Percentiles rank a stretch among this genome's conserved stretches.
Conservation (phyloP, 805 yeast genomes). For the baker's yeast (Saccharomyces cerevisiae) region DNA sequence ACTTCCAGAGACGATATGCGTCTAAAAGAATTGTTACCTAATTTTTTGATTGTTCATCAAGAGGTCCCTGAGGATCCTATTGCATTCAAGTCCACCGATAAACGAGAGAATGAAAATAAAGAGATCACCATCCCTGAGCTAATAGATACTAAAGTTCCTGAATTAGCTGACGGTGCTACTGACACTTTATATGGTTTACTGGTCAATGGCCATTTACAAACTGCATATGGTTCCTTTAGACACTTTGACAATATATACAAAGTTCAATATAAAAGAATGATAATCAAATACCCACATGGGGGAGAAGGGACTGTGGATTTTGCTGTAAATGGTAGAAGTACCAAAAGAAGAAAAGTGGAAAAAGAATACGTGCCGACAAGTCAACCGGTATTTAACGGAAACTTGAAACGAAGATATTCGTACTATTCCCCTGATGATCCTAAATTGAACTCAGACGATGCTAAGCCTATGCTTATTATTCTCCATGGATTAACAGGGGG, state of each 20-base stretch:
- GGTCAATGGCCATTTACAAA: constrained; percentile 63
- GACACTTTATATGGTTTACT: constrained; percentile 49
- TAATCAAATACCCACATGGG: constrained; percentile 47
- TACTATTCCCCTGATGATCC: constrained; percentile 36
- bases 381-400: constrained; percentile 32
- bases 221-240: constrained; percentile 50
- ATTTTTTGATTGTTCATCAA: constrained; percentile 2
- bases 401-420: constrained; percentile 13
- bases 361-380: constrained; percentile 13
- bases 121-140: constrained; percentile 21
- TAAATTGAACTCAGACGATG: constrained; percentile 25
- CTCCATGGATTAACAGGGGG: constrained; percentile 83
- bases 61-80: constrained; percentile 3
- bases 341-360: constrained; percentile 32
- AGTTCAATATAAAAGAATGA: constrained; percentile 56
- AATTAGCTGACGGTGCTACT: constrained; percentile 36
- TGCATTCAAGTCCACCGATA: not conserved
- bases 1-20: not conserved
- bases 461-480: constrained; percentile 53
- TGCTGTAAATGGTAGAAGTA: constrained; percentile 30
- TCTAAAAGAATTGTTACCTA: constrained; percentile 1
- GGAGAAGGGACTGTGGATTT: constrained; percentile 68
- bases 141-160: constrained; percentile 35
- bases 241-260: constrained; percentile 39
- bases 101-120: not conserved